Conservation (phyloP, 73 alveolate species). For the Blepharisma stoltei region DNA sequence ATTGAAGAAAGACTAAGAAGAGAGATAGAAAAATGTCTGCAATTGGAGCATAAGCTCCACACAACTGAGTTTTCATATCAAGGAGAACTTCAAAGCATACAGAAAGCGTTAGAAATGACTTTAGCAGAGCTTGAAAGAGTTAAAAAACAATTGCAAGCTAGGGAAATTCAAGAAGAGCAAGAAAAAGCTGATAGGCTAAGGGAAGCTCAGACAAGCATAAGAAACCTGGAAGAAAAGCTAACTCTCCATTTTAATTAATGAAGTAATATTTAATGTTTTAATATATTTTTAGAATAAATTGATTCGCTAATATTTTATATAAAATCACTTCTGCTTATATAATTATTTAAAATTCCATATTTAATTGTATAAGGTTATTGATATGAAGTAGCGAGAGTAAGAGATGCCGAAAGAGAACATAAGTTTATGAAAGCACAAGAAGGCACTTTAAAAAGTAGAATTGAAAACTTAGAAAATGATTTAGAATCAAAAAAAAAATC, state of each 20-base stretch:
- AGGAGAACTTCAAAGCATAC: background rate
- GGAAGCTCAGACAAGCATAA: background rate
- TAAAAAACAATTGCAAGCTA: background rate
- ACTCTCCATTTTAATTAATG: too few relatives aligned
- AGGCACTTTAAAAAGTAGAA: background rate
- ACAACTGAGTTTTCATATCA: background rate
- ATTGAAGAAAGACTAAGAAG: background rate
- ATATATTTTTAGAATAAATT: too few relatives aligned
- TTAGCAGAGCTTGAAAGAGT: background rate
- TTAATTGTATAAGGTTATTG: too few relatives aligned
- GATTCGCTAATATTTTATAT: too few relatives aligned
- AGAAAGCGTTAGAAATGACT: background rate
- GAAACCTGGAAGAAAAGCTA: background rate
- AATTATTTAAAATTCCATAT: too few relatives aligned
- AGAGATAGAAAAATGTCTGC: slow-evolving; percentile 1
- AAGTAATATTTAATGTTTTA: too few relatives aligned
- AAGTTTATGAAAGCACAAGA: slow-evolving; percentile 10
- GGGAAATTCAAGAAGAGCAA: background rate
- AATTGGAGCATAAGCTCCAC: background rate
- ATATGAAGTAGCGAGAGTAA: too few relatives aligned
- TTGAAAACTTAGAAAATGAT: background rate
- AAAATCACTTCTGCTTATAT: too few relatives aligned
- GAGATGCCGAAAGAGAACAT: background rate
- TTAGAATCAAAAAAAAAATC: background rate
- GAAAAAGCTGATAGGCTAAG: slow-evolving; percentile 11